These are phyloP conservation scores for Yarrowia yakushimensis DNA, from an alignment of 805 yeast species.

Conservation along the genomic window DNA sequence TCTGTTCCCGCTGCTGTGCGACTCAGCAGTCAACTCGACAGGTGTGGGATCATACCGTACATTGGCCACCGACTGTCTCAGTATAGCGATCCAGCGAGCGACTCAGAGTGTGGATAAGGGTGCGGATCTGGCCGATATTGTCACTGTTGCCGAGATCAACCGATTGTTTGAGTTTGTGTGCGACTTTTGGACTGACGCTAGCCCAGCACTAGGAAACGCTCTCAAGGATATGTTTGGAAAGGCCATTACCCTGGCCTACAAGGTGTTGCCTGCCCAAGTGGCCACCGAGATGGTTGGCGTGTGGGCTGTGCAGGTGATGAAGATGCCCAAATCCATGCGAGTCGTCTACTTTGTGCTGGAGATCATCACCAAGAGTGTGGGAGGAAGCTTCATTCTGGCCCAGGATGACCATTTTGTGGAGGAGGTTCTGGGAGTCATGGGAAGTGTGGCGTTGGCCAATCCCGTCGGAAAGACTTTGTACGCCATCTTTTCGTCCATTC, in stretches of 20 bases:
- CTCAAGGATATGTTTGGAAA: conserved; percentile 58
- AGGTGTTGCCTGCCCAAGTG: conserved; percentile 29
- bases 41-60: conserved; percentile 44
- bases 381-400: conserved; percentile 43
- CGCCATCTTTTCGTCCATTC: conserved; percentile 28
- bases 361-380: conserved; percentile 48
- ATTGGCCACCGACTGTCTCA: conserved; percentile 53
- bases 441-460: conserved; percentile 60
- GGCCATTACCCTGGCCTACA: conserved; percentile 44
- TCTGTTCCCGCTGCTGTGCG: conserved; percentile 33
- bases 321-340: conserved; percentile 50
- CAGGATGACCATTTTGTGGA: conserved; percentile 47
- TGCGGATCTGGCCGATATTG: conserved; percentile 5
- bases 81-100: conserved; percentile 62
- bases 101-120: conserved; percentile 39
- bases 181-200: conserved; percentile 68
- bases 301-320: conserved; percentile 50
- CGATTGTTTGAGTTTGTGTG: conserved; percentile 46
- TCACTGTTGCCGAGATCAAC: conserved; percentile 31
- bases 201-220: conserved; percentile 68
- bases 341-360: conserved; percentile 63
- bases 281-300: conserved; percentile 26
- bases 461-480: conserved; percentile 40
- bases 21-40: conserved; percentile 36
- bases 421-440: conserved; percentile 49